phyloP scores from a whole-genome alignment of 805 yeast genomes.

The Cephaloascus fragrans region DNA sequence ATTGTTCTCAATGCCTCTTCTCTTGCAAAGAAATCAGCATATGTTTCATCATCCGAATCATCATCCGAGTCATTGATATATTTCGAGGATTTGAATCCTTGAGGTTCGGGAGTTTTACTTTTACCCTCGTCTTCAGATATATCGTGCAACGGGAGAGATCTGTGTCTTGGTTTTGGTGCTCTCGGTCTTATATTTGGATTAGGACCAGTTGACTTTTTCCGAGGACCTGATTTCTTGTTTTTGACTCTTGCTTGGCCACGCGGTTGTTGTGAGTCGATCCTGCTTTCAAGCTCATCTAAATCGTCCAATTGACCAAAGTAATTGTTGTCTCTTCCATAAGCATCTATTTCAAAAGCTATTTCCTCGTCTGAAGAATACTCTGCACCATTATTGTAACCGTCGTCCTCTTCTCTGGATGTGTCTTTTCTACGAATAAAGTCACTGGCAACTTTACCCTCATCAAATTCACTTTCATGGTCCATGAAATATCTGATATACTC shows the following conservation, averaged over 20 bases:
- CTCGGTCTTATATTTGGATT: conserved; percentile 3
- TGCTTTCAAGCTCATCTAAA: conserved; percentile 27
- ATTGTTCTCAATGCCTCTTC: conserved; percentile 38
- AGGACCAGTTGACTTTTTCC: conserved; percentile 4
- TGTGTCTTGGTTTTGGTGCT: conserved; percentile 3
- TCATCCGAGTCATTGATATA: conserved; percentile 55
- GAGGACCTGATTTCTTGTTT: conserved; percentile 5
- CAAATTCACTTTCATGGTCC: conserved; percentile 19
- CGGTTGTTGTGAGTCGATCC: conserved; percentile 18
- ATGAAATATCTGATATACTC: conserved; percentile 1
- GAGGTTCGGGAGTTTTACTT: conserved; percentile 1
- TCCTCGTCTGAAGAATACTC: conserved; percentile 13
- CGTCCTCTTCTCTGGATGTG: conserved; percentile 6
- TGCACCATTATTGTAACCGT: conserved; percentile 4
- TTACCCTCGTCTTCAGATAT: conserved; percentile 4
- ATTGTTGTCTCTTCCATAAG: conserved; percentile 3
- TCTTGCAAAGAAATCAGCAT: conserved; percentile 40
- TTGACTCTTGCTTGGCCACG: conserved; percentile 10
- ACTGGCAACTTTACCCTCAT: conserved; percentile 29
- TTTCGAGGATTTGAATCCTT: conserved; percentile 36
- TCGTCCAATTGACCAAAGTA: conserved; percentile 13
- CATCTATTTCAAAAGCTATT: conserved; percentile 20
- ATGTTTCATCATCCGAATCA: conserved; percentile 48
- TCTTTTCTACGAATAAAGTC: conserved; percentile 17
- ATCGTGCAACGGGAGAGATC: conserved; percentile 1